Evolutionary conservation across 116 monocot genomes (phyloP).

Genomic region (Posidonia oceanica): DNA sequence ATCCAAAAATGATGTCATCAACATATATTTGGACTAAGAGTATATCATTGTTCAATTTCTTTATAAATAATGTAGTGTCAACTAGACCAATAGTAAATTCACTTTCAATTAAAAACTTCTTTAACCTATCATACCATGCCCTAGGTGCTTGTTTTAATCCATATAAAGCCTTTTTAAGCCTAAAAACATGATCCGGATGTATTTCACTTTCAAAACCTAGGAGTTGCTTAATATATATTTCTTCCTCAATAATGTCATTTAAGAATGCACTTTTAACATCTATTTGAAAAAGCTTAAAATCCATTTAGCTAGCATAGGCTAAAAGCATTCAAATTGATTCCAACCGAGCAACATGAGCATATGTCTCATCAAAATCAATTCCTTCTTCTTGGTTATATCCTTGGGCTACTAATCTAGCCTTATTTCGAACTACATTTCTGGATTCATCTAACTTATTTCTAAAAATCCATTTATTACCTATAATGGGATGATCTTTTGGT

Average conservation of each 20-base stretch:
- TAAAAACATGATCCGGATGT: no score
- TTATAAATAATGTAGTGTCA: background rate
- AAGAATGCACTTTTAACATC: background rate
- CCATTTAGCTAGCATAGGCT: no score
- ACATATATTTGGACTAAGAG: background rate
- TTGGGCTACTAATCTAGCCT: no score
- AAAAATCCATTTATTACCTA: no score
- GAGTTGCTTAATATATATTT: no score
- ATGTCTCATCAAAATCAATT: no score
- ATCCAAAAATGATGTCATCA: constrained; percentile 3
- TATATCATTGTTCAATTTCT: background rate
- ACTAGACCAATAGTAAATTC: background rate
- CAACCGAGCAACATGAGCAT: background rate
- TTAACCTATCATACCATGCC: background rate
- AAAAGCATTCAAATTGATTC: constrained; percentile 5
- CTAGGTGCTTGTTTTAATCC: background rate
- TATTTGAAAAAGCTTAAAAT: background rate
- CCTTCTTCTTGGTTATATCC: no score
- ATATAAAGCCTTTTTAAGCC: background rate
- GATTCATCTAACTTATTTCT: no score
- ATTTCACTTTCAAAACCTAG: background rate
- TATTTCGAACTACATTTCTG: no score
- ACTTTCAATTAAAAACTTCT: background rate
- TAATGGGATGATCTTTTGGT: no score
- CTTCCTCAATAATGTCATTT: no score